Evolutionary conservation across 345 rosid genomes (phyloP), one percentile per base, ranked within the genome.

Genomic region (Atalantia buxifolia): DNA sequence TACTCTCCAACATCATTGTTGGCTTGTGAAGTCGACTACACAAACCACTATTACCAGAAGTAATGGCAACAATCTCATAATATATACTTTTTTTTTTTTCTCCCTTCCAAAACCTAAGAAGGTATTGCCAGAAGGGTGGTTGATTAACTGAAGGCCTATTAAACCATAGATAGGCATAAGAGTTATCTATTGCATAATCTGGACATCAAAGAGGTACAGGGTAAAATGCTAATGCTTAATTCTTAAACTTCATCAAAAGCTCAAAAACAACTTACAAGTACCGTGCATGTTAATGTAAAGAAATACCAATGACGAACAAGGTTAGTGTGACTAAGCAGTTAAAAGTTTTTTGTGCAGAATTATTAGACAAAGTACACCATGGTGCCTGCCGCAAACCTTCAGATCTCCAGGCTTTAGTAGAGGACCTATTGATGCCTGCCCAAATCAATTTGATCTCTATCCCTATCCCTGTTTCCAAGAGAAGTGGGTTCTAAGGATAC

Each of bases 391-490:
- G 64, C 6, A 57, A 57, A 77, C 16, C 35, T 69, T 27, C 65
- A 72, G 55, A 69, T 33, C 24, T 67, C 78, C 35, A 45, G 50
- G 50, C 50, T 45, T 45, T 13, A 6, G 67, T 53, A 59, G 40
- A 31, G 66, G 42, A 80, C 59, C 69, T 78, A 84, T 72, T 79
- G 60, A 77, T 78, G 84, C 81, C 81, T 33, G 60, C 81, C 72
- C 71, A 71, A 71, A 75, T 85, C 84, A 60, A 80, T 69, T 66
- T 80, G 83, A 60, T 79, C 88, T 71, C 86, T 76, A 61, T 82
- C 85, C 59, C 74, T 74, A 78, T 67, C 21, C 79, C 80, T 66
- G 74, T 82, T 80, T 45, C 80, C 87, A 55, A 56, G 83, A 35
- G 76, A 70, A 53, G 78, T 66, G 25, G 81, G 80, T 55, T 86